Conservation (phyloP, 1,139 yeast genomes). For the Protomyces inouyei region DNA sequence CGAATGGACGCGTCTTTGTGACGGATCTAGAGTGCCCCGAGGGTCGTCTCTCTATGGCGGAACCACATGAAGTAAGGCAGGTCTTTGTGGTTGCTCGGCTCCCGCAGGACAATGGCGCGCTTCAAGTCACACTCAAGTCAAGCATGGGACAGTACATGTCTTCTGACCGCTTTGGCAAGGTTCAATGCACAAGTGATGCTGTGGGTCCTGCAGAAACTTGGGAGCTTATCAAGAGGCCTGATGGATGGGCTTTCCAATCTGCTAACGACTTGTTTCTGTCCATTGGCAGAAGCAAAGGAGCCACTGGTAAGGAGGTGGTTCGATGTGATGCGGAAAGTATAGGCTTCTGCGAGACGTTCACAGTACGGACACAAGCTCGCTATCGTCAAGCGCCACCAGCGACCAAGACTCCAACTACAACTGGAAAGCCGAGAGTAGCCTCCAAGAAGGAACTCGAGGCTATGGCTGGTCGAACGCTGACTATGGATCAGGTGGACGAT, state of each 20-base stretch:
- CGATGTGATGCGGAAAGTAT: conserved; percentile 22
- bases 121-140: conserved; percentile 10
- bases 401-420: not conserved
- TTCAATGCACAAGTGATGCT: conserved; percentile 27
- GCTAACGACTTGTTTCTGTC: conserved; percentile 19
- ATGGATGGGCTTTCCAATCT: conserved; percentile 23
- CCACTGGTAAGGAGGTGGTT: conserved; percentile 3
- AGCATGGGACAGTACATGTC: conserved; percentile 26
- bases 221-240: conserved; percentile 13
- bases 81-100: conserved; percentile 23
- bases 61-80: conserved; percentile 30
- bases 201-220: conserved; percentile 28
- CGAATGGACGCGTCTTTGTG: conserved; percentile 24
- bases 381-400: conserved; percentile 1
- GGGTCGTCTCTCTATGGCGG: not conserved
- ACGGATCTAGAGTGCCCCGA: conserved; percentile 12
- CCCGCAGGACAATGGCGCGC: conserved; percentile 8
- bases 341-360: conserved; percentile 22
- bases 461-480: conserved; percentile 28
- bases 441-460: conserved; percentile 23
- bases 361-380: conserved; percentile 15
- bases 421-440: not conserved
- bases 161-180: conserved; percentile 25
- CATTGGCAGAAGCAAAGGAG: not conserved
- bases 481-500: conserved; percentile 22